These are phyloP conservation scores for Ganoderma sinense DNA, from an alignment of 1,284 basidiomycete species.

Conservation along the genomic window DNA sequence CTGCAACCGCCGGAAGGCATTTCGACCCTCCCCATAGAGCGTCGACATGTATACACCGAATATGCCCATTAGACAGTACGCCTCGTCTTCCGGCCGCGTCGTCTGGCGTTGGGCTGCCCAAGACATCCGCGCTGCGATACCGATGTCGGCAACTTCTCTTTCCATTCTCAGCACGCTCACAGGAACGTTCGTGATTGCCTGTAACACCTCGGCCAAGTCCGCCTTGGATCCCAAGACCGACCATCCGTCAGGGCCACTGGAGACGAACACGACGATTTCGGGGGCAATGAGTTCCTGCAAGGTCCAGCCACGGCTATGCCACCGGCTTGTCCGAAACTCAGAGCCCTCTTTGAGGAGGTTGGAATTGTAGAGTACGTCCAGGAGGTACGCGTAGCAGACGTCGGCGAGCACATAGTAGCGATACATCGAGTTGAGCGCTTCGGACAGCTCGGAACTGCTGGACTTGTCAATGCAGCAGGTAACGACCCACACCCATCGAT, in stretches of 20 bases:
- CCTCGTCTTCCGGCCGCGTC: slow-evolving; percentile 23
- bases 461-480: slow-evolving; percentile 26
- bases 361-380: slow-evolving; percentile 6
- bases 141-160: slow-evolving; percentile 10
- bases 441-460: slow-evolving; percentile 23
- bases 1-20: slow-evolving; percentile 13
- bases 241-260: neutral
- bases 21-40: slow-evolving; percentile 21
- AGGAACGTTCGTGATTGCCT: slow-evolving; percentile 13
- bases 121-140: slow-evolving; percentile 24
- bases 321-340: neutral
- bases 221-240: slow-evolving; percentile 16
- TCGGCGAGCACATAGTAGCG: slow-evolving; percentile 13
- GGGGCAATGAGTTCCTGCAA: slow-evolving; percentile 11
- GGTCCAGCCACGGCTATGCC: slow-evolving; percentile 7
- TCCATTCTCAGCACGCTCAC: slow-evolving; percentile 11
- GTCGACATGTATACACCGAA: slow-evolving; percentile 23
- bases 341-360: neutral
- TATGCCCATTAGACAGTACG: slow-evolving; percentile 27
- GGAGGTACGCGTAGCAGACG: slow-evolving; percentile 22
- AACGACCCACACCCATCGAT: slow-evolving; percentile 19
- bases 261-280: slow-evolving; percentile 1
- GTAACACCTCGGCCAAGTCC: slow-evolving; percentile 12
- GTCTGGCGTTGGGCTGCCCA: slow-evolving; percentile 23
- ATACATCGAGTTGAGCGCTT: slow-evolving; percentile 25